Conservation (phyloP, 805 yeast species). For the Kluyveromyces dobzhanskii region DNA sequence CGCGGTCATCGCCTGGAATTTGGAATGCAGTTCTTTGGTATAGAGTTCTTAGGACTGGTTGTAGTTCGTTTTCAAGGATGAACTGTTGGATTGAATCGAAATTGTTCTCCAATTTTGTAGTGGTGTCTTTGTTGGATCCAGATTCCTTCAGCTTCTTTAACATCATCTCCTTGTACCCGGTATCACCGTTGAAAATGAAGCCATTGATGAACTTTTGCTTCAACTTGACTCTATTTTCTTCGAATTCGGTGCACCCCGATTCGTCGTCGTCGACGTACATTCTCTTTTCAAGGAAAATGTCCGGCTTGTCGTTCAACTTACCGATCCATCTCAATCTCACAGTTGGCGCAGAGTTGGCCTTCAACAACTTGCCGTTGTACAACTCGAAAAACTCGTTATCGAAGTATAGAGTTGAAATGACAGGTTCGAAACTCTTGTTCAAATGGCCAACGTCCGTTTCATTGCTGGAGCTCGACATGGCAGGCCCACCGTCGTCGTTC, state of each 20-base stretch:
- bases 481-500: conserved; percentile 18
- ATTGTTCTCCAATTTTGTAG: conserved; percentile 45
- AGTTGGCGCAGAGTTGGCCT: conserved; percentile 61
- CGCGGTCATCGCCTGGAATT: conserved; percentile 94
- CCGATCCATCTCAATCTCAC: conserved; percentile 90
- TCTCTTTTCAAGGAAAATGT: conserved; percentile 74
- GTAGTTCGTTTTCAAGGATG: conserved; percentile 56
- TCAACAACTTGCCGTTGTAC: conserved; percentile 75
- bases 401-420: conserved; percentile 77
- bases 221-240: conserved; percentile 57
- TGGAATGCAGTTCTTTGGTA: conserved; percentile 94
- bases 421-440: conserved; percentile 56
- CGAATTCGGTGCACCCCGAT: conserved; percentile 41
- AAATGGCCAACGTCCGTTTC: conserved; percentile 39
- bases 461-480: conserved; percentile 34
- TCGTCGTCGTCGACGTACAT: conserved; percentile 45
- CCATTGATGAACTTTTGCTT: conserved; percentile 78
- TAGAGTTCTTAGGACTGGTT: conserved; percentile 80
- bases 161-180: conserved; percentile 39
- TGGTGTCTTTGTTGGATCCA: conserved; percentile 43
- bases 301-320: conserved; percentile 64
- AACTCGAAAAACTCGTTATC: conserved; percentile 78
- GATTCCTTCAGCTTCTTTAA: conserved; percentile 55
- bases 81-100: conserved; percentile 55
- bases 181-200: conserved; percentile 48